Base-by-base conservation (phyloP, 768 basidiomycete species). In the Lepiota brunneoincarnata region DNA sequence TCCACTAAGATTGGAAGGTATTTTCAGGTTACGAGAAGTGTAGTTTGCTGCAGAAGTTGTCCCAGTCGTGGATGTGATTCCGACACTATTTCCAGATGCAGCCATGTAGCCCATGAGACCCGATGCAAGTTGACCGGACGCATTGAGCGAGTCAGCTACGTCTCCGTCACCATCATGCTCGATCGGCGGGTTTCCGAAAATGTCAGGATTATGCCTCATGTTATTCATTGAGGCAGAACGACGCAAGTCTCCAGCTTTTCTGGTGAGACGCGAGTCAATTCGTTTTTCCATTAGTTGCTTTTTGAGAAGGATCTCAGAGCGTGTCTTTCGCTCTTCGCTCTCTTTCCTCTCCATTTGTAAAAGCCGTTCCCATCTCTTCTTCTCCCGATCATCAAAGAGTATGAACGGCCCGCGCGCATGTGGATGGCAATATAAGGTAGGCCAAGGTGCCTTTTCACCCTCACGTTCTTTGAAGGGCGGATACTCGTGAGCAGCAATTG, bases 81-180 rank as follows among this genome's bases (percentile, higher is more conserved):
- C 80, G 42, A 98, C 93, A 58, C 91, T 94, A 71, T 99, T 98
- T 5, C 95, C 95, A 6, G 95, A 98, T 2, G 96, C 96, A 35
- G 93, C 93, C 52, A 91, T 78, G 65, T 93, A 93, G 11, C 76
- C 78, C 7, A 66, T 66, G 31, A 63, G 59, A 9, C 77, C 76
- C 5, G 87, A 87, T 4, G 79, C 78, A 4, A 84, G 73, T 63
- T 84, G 89, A 4, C 89, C 87, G 2, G 89, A 90, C 10, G 87
- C 86, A 51, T 84, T 80, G 12, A 76, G 77, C 2, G 85, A 87
- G 49, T 82, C 81, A 21, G 47, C 23, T 23, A 68, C 61, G 6
- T 73, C 74, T 38, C 54, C 49, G 40, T 52, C 38, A 12, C 28
- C 57, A 40, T 54, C 53, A 9, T 48, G 46, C 5, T 54, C 39